Evolutionary conservation across 2,329 filamentous ascomycete species (phyloP), one percentile per base, ranked within the genome.

Genomic region (Colletotrichum chrysophilum): DNA sequence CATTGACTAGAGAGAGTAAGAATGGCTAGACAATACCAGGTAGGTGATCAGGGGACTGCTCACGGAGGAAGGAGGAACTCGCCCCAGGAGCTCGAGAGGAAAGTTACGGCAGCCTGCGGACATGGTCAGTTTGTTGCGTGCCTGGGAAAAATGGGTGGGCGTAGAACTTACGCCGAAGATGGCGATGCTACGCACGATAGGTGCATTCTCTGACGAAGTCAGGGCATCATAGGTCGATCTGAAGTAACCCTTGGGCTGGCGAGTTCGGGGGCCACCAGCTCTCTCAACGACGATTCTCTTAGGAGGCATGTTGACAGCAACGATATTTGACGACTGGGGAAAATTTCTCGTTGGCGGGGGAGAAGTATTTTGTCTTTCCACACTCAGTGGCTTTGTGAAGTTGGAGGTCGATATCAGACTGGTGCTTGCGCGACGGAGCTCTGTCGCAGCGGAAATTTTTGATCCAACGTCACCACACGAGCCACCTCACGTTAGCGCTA

Each of bases 1-100:
- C 65, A 78, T 71, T 77, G 75, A 55, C 76, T 78, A 38, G 36
- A n/a, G 18, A 26, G 9, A 28, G 32, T 60, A 13, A 30, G 12
- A 26, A 62, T n/a, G 62, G 55, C 52, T 18, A 18, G 6, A 56
- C 24, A 14, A 21, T 52, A 9, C 26, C 24, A 18, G 18, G 58
- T n/a, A 62, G 30, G 21, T 13, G 34, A 67, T 9, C 60, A 43
- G 10, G 52, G 16, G 32, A 28, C 14, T 9, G 82, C 89, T 85
- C 85, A 92, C 90, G 91, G 91, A 83, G 93, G 93, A 78, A 94
- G 88, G 74, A 94, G 88, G 80, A 91, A 86, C 82, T 94, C 93
- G 84, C 91, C 90, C 88, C 91, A 93, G 70, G 91, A 90, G 86
- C 92, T 94, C 74, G 91, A 88, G 79, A 94, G 88, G 84, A 94